Evolutionary conservation across 177 flowering plant species (phyloP), one percentile per base, ranked within the genome.

Genomic region (Vitis hybrid): DNA sequence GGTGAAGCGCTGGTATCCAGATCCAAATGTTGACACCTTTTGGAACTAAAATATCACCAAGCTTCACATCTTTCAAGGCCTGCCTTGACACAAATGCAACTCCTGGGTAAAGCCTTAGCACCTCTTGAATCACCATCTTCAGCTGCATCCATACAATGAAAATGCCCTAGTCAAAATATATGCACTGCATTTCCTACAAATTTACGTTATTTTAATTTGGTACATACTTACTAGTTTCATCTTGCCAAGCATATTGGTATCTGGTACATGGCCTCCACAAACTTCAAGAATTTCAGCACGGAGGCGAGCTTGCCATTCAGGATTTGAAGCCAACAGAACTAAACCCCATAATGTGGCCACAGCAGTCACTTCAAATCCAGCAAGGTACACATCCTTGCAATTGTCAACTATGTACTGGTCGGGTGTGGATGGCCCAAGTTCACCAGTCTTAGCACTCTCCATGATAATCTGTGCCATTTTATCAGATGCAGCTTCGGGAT

Each of bases 321-420:
- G 69, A 40, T 71, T 63, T 49, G 69, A 49, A 48, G 74, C 74
- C 64, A 71, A 40, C n/a, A 71, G 45, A 69, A 64, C 56, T 2
- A 59, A 61, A 18, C 69, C 69, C 69, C 74, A 72, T 11, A 72
- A 51, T 54, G 56, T 52, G 1, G 56, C 61, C 9, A 66, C 60
- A 3, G 55, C 70, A 18, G 65, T 67, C 50, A 67, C 75, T 56
- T 67, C 75, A 52, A 67, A 61, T 11, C 61, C 70, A 45, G 75
- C 70, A 13, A 61, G 62, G 58, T 67, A 61, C 34, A 67, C 10
- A 34, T 72, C 19, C 51, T 67, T 67, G 34, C 66, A 72, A 59
- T 65, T 71, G 64, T 71, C 74, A 34, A 67, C 75, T 9, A 72
- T 23, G 23, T 66, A 72, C 19, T 72, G 65, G 21, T 72, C 64